Percentiles rank a stretch among this genome's conserved stretches.
phyloP scores from a whole-genome alignment of 768 basidiomycete genomes.

The Hygrocybe punicea region DNA sequence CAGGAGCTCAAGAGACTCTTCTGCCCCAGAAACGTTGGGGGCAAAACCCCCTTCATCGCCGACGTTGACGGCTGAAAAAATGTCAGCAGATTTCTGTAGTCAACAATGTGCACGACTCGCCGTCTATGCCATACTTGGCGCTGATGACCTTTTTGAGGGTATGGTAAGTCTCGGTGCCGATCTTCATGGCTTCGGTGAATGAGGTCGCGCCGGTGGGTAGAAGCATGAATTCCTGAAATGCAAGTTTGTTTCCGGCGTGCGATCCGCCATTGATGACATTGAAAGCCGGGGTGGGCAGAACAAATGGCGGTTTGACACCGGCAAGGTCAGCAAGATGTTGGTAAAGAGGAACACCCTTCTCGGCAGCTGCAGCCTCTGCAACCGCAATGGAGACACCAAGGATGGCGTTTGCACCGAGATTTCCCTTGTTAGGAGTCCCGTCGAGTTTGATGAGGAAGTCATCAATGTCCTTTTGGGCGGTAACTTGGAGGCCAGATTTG shows the following conservation, averaged over 20 bases:
- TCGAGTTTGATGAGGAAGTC: slow-evolving; percentile 98
- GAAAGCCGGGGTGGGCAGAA: slow-evolving; percentile 90
- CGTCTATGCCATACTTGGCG: slow-evolving; percentile 98
- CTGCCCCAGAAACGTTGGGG: slow-evolving; percentile 94
- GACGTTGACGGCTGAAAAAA: slow-evolving; percentile 82
- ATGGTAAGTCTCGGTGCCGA: slow-evolving; percentile 97
- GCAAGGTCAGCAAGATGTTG: slow-evolving; percentile 95
- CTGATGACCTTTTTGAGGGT: slow-evolving; percentile 98
- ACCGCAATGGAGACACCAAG: slow-evolving; percentile 97
- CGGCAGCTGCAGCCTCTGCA: slow-evolving; percentile 86
- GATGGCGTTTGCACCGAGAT: slow-evolving; percentile 98
- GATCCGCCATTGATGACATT: slow-evolving; percentile 99
- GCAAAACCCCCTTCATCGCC: slow-evolving; percentile 99
- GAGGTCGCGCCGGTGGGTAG: slow-evolving; percentile 87
- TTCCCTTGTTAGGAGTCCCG: slow-evolving; percentile 97
- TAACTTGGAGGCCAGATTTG: slow-evolving; percentile 78
- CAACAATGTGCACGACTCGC: slow-evolving; percentile 42
- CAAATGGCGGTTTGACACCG: slow-evolving; percentile 89
- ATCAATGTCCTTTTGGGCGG: slow-evolving; percentile 92
- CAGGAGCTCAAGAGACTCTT: slow-evolving; percentile 95
- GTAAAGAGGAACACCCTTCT: slow-evolving; percentile 95
- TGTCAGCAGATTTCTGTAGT: slow-evolving; percentile 13
- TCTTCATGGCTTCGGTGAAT: slow-evolving; percentile 98
- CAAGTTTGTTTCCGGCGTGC: slow-evolving; percentile 98
- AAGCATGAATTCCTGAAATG: slow-evolving; percentile 99